Evolutionary conservation across 2,329 filamentous ascomycete species (phyloP), one percentile per base, ranked within the genome.

Genomic region (Blastomyces parvus): DNA sequence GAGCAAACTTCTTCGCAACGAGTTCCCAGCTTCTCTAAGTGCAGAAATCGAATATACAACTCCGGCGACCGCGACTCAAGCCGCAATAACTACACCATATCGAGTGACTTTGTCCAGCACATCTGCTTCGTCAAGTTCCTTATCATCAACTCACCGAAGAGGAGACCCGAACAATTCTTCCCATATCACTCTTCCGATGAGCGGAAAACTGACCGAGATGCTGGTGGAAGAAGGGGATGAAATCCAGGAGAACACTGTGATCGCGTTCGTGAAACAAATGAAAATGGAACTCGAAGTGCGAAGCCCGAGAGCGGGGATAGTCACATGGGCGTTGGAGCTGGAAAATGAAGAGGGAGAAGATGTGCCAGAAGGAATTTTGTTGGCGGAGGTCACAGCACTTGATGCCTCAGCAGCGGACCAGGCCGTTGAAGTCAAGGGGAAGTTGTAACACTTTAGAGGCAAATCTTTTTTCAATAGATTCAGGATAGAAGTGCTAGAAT

Each of bases 211-310:
- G 33, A 80, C 86, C 1, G 85, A 87, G 69, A 74, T 87, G 0
- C 68, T 83, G 2, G 83, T 87, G 0, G 77, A 82, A 6, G 77
- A 79, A 3, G 82, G 82, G 0, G 81, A 84, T 64, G 66, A 70
- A 7, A 73, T 84, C 0, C 71, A 70, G 25, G 75, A 81, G 64
- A 82, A 83, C 1, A 80, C 86, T 48, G 73, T 82, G 0, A 74
- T 87, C 66, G 82, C 76, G 8, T 83, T 87, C 22, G 80, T 87
- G 25, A 82, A 83, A 71, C 85, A 87, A 72, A 87, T 87, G 84
- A 87, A 87, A 73, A 88, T 87, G 85, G 85, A 88, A 66, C 72
- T 87, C n/a, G 85, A 87, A 68, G 80, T 88, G 2, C 72, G 85
- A 27, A 78, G 77, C 62, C 75, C 77, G 19, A 75, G 76, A 4